Evolutionary conservation across 345 rosid species (phyloP).

Genomic region (Iberis pinnata): DNA sequence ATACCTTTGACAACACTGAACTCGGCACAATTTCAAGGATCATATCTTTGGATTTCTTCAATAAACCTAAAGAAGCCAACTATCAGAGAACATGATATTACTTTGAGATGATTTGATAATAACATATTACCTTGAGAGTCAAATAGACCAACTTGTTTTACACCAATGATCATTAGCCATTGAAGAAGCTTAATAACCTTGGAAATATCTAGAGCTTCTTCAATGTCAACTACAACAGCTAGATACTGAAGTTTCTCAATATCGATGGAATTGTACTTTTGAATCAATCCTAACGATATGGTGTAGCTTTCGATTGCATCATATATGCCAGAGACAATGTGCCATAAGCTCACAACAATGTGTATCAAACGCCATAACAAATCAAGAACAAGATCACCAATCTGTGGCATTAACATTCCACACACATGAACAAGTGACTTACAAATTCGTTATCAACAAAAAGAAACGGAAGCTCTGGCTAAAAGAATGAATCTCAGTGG

Average conservation of each 20-base stretch:
- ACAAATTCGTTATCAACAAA: too few relatives aligned
- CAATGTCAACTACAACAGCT: slow-evolving; percentile 66
- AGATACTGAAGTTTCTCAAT: slow-evolving; percentile 49
- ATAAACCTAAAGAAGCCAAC: slow-evolving; percentile 45
- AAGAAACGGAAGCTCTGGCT: neutral
- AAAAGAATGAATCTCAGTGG: too few relatives aligned
- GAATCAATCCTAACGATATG: slow-evolving; percentile 50
- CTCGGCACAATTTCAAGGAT: slow-evolving; percentile 44
- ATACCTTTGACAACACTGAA: slow-evolving; percentile 35
- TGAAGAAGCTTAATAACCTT: slow-evolving; percentile 53
- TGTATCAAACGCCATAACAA: slow-evolving; percentile 68
- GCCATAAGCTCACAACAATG: slow-evolving; percentile 46
- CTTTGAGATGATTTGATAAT: neutral
- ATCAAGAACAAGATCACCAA: slow-evolving; percentile 32
- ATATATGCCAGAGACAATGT: slow-evolving; percentile 33
- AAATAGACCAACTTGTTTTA: slow-evolving; percentile 61
- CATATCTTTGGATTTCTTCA: slow-evolving; percentile 67
- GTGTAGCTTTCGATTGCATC: slow-evolving; percentile 47
- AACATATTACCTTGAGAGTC: slow-evolving; percentile 58
- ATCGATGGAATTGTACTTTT: slow-evolving; percentile 41
- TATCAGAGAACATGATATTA: neutral
- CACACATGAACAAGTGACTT: neutral
- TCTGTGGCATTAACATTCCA: slow-evolving; percentile 30
- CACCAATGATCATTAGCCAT: slow-evolving; percentile 56
- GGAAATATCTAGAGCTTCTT: slow-evolving; percentile 30